phyloP scores from a whole-genome alignment of 768 basidiomycete genomes.

The Neoboletus magnificus region DNA sequence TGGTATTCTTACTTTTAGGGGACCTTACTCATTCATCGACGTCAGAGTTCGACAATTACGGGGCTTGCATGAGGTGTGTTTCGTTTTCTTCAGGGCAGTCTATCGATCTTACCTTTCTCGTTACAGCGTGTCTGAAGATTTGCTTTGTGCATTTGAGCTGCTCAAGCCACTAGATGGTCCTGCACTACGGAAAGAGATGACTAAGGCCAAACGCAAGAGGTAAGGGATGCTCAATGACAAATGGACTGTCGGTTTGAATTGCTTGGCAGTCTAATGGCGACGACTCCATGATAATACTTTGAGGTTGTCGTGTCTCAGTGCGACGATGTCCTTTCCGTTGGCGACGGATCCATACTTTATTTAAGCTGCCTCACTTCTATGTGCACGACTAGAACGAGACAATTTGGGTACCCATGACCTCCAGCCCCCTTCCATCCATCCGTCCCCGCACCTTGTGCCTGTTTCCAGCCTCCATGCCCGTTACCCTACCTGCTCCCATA shows the following conservation, averaged over 20 bases:
- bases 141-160: constrained; percentile 95
- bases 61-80: constrained; percentile 86
- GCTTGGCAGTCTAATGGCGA: constrained; percentile 32
- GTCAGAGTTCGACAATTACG: constrained; percentile 91
- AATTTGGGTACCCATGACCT: constrained; percentile 28
- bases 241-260: background rate
- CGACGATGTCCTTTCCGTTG: constrained; percentile 7
- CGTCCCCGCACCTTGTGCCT: constrained; percentile 21
- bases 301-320: constrained; percentile 7
- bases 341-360: constrained; percentile 17
- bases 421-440: constrained; percentile 13
- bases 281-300: constrained; percentile 25
- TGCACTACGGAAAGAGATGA: constrained; percentile 96
- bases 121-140: constrained; percentile 87
- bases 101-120: constrained; percentile 14
- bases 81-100: background rate
- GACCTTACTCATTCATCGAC: constrained; percentile 15
- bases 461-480: constrained; percentile 17
- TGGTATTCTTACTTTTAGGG: background rate
- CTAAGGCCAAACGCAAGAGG: constrained; percentile 98
- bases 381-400: constrained; percentile 26
- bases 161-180: constrained; percentile 94
- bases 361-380: constrained; percentile 20
- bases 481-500: constrained; percentile 30
- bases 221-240: constrained; percentile 23